Evolutionary conservation across 257 asterid species (phyloP).

Genomic region (Prunella vulgaris): DNA sequence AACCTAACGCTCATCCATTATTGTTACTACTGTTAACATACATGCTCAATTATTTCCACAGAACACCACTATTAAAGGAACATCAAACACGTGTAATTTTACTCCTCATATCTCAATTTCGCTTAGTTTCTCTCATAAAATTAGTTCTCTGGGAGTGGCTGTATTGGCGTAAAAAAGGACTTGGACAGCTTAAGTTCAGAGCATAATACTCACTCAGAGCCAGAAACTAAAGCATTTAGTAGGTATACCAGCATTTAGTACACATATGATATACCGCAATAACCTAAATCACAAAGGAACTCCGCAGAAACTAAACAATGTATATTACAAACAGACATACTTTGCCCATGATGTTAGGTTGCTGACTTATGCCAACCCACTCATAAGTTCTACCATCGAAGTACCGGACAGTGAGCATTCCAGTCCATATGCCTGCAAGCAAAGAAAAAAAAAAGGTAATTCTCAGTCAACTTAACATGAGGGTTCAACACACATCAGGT

Average conservation of each 20-base stretch:
- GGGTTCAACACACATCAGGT: neutral
- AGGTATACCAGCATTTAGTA: too few species aligned
- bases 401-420: conserved; percentile 87
- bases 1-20: neutral
- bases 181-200: neutral
- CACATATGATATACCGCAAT: neutral
- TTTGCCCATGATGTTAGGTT: conserved; percentile 91
- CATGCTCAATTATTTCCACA: neutral
- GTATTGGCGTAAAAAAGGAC: neutral
- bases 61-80: neutral
- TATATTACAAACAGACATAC: conserved; percentile 37
- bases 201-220: neutral
- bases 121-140: neutral
- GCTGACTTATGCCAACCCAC: conserved; percentile 96
- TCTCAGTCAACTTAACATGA: neutral
- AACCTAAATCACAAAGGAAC: neutral
- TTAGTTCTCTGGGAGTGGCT: neutral
- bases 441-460: neutral
- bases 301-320: neutral
- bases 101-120: neutral
- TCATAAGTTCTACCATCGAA: conserved; percentile 90
- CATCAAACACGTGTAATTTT: neutral
- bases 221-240: neutral
- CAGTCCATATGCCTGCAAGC: conserved; percentile 89
- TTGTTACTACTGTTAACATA: neutral